Base-by-base conservation (phyloP, 805 yeast species). In the Ogataea chonburiensis region DNA sequence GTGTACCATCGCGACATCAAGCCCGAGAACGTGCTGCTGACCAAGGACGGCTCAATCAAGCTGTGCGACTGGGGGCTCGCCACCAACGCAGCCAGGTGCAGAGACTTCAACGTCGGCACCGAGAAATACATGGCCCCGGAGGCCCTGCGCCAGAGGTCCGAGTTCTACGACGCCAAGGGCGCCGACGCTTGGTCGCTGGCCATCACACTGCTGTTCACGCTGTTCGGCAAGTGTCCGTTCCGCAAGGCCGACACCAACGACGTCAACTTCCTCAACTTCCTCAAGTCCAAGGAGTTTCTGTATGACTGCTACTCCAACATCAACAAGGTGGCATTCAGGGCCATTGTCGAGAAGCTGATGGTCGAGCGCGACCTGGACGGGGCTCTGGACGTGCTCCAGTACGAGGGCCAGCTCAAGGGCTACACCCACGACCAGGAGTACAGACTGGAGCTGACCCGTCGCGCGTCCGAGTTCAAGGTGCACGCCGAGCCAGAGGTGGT, bases 21-120 rank as follows among this genome's bases (percentile, higher is more conserved):
- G 56, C 89, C 89, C 1, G 89, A 81, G 58, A 81, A 81, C 50
- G 70, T 81, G 18, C 60, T 81, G 20, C 60, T 81, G 34, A 71
- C 71, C 46, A 56, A 58, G 4, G 59, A 66, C 34, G 79, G 80
- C 29, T 56, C 70, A 18, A 66, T 80, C 32, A 81, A 81, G 56
- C 60, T 81, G 31, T 79, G 86, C 38, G 88, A 81, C 55, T 81
- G 86, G 86, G 89, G 89, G 0, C 69, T 81, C 33, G 73, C 85
- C 15, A 75, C 81, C 7, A 30, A 42, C 28, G 43, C 49, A 17
- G 38, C 40, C 15, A 49, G 49, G 17, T 60, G 62, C 32, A 43
- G 48, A 6, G 68, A 63, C 38, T 61, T 60, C 35, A 60, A 61
- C 46, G 75, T 75, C 24, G 81, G 81, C 23, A 73, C 79, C n/a